Percentiles rank a stretch among this genome's conserved stretches.
These are phyloP conservation scores for Cicer cuneatum DNA, from an alignment of 306 rosid genomes.

Conservation along the genomic window DNA sequence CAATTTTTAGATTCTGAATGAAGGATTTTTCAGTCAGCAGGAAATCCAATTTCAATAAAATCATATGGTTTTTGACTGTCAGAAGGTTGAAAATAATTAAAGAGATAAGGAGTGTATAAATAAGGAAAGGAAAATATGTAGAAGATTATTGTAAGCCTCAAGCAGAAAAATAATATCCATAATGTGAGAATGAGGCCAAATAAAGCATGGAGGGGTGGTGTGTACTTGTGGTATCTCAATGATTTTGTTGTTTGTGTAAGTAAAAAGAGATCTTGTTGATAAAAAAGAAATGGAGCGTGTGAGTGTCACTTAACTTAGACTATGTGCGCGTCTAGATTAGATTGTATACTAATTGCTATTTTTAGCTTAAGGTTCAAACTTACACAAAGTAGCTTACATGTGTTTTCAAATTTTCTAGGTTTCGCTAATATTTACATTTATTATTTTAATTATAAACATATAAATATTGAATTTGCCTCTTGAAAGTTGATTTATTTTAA, in stretches of 20 bases:
- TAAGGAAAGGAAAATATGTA: conserved; percentile 23
- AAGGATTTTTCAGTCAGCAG: too few species aligned
- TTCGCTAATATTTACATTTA: background rate
- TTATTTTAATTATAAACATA: background rate
- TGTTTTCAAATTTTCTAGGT: conserved; percentile 1
- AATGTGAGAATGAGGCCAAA: conserved; percentile 35
- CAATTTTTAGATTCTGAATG: too few species aligned
- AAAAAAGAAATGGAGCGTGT: background rate
- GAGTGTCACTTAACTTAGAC: background rate
- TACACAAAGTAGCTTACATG: too few species aligned
- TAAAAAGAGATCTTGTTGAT: conserved; percentile 17
- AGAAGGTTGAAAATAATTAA: conserved; percentile 28
- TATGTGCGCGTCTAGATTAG: background rate
- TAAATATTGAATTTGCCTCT: background rate
- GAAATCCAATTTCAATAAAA: background rate
- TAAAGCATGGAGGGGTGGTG: conserved; percentile 25
- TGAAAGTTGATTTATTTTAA: background rate
- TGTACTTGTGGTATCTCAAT: conserved; percentile 39
- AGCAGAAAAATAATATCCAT: conserved; percentile 24
- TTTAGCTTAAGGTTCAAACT: conserved; percentile 22
- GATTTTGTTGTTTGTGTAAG: conserved; percentile 28
- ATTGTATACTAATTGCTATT: conserved; percentile 1
- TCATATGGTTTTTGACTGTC: conserved; percentile 34
- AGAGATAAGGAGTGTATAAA: conserved; percentile 30
- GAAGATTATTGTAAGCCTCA: conserved; percentile 29